Evolutionary conservation across 2,329 filamentous ascomycete genomes (phyloP), one percentile per base, ranked within the genome.

Genomic region (Metarhizium anisopliae): DNA sequence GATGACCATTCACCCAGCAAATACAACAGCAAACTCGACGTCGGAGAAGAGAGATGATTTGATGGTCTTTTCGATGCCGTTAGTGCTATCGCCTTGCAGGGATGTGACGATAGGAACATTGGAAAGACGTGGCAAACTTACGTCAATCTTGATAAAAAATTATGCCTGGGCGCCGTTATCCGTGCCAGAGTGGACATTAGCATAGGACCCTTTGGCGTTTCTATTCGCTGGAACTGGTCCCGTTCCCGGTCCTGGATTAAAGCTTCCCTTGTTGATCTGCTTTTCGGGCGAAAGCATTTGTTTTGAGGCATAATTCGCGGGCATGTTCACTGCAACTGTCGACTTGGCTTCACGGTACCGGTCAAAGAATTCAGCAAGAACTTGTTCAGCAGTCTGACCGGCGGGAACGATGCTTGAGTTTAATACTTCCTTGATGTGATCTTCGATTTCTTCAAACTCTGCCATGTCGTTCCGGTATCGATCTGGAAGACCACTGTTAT

Each of bases 401-500:
- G 67, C 68, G 2, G 72, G 73, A 20, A 77, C 72, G 29, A 81
- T 70, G 40, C 72, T 69, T 2, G 74, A 76, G 58, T 79, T 74
- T 42, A 81, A 70, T 4, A 81, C 66, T 58, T 75, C 71, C 62
- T 76, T 77, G 61, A 81, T 70, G 60, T 75, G 70, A 56, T 80
- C 76, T 59, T 80, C 77, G 32, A 80, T 68, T 43, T 73, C 70
- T 53, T 71, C 69, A 61, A 79, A 80, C 61, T 80, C 76, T 32
- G 73, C 70, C 60, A 73, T 73, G 61, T 81, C 72, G 52, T 73
- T 73, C 32, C 77, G 71, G 59, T 80, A 80, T 7, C 77, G 68
- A 58, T 80, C 76, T 2, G 78, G 78, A 18, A 81, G 62, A 1
- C 78, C 78, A 57, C 76, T 80, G 62, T 81, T 81, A 65, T 80